Conservation (phyloP, 176 grass and related monocot species). For the Phragmites australis region DNA sequence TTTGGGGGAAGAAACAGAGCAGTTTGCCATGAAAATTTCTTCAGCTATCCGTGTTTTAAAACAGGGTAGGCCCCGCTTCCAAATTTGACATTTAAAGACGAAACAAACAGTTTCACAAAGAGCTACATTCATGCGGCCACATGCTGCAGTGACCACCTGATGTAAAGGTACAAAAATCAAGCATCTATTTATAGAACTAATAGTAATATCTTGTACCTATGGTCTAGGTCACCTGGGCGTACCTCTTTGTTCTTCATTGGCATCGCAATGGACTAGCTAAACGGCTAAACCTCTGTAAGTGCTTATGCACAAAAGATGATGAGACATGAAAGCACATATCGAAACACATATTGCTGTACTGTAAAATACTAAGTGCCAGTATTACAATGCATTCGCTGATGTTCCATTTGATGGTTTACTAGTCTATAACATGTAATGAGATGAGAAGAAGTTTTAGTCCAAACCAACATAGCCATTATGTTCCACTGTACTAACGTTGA, state of each 20-base stretch:
- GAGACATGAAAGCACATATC: not conserved
- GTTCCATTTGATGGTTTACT: not conserved
- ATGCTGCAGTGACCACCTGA: not conserved
- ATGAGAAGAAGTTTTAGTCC: not conserved
- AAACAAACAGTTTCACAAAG: not conserved
- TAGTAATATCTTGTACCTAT: not conserved
- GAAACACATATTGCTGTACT: not conserved
- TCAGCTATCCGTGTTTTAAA: not conserved
- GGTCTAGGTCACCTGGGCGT: not conserved
- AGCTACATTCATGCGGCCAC: not conserved
- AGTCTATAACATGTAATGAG: not conserved
- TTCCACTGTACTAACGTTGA: not conserved
- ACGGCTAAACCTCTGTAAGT: not conserved
- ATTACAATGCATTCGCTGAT: not conserved
- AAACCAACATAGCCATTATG: not conserved
- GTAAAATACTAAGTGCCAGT: not conserved
- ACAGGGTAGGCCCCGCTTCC: not conserved
- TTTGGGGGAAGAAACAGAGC: not conserved
- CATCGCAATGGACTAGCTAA: not conserved
- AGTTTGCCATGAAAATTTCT: not conserved
- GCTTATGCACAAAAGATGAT: constrained; percentile 2
- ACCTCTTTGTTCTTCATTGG: not conserved
- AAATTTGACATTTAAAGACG: not conserved
- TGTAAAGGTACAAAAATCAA: not conserved
- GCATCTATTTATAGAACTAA: not conserved